These are phyloP conservation scores for Hypoxylon sp. DNA, from an alignment of 2,329 filamentous ascomycete species.

Conservation along the genomic window DNA sequence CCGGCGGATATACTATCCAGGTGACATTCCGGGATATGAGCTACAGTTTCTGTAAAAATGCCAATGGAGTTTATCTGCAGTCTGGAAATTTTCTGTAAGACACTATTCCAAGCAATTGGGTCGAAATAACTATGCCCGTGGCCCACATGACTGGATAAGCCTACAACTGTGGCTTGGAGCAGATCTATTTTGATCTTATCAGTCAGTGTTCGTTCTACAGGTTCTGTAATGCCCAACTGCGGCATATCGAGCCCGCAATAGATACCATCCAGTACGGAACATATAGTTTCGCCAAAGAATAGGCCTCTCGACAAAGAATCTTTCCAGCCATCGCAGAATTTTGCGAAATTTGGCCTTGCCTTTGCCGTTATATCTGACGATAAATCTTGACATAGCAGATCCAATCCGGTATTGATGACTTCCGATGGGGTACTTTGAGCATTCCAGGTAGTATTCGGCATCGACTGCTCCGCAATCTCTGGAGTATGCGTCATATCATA, in stretches of 20 bases:
- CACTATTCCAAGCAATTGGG: slow-evolving; percentile 39
- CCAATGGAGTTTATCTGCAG: slow-evolving; percentile 48
- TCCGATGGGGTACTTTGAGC: slow-evolving; percentile 28
- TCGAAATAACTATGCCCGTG: slow-evolving; percentile 34
- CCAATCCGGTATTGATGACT: slow-evolving; percentile 38
- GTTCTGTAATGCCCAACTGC: slow-evolving; percentile 8
- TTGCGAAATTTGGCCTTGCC: slow-evolving; percentile 31
- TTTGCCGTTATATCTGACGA: background rate
- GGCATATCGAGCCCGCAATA: slow-evolving; percentile 29
- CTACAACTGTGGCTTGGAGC: slow-evolving; percentile 47
- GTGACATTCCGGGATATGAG: slow-evolving; percentile 40
- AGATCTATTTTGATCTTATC: slow-evolving; percentile 32
- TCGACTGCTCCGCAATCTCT: slow-evolving; percentile 1
- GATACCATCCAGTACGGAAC: slow-evolving; percentile 42
- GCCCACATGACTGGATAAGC: slow-evolving; percentile 29
- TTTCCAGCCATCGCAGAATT: slow-evolving; percentile 48
- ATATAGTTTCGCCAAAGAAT: slow-evolving; percentile 41
- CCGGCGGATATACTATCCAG: slow-evolving; percentile 36
- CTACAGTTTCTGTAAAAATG: slow-evolving; percentile 47
- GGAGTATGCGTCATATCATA: background rate
- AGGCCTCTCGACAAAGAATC: slow-evolving; percentile 29
- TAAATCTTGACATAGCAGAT: slow-evolving; percentile 39
- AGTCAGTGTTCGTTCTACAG: slow-evolving; percentile 16
- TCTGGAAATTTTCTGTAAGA: slow-evolving; percentile 45
- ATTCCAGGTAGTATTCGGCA: slow-evolving; percentile 27